Base-by-base conservation (phyloP, 1,139 yeast species). In the Saccharomycopsis phalli region DNA sequence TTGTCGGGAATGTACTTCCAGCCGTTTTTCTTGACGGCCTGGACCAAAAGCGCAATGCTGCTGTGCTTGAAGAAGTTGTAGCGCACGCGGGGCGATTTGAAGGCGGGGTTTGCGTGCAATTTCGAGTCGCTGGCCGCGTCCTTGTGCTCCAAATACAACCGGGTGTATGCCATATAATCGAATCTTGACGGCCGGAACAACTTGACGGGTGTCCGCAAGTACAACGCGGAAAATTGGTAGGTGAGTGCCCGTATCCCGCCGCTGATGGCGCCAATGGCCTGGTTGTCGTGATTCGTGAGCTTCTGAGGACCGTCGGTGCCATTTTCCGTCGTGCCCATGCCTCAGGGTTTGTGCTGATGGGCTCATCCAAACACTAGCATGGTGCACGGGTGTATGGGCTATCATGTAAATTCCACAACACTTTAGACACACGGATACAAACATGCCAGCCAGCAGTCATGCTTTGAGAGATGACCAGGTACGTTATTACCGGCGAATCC, bases 131-230 rank as follows among this genome's bases (percentile, higher is more conserved):
- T 26, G 8, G 25, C 36, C 32, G 60, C 61, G 13, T 74, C 62
- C 38, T 70, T 71, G 42, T 70, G 73, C 13, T 59, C 59, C 14
- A 62, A 48, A 25, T 75, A 55, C 21, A 75, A 72, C 38, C 84
- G 58, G 0, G 79, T 75, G 42, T 77, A 71, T 6, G 82, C 81
- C 55, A 84, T 63, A 53, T 83, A 86, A 58, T 88, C 97, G 47
- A 88, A 82, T 38, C 96, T 64, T 4, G 95, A 80, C 2, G 97
- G 97, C 28, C 95, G 67, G 56, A 88, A 88, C 21, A 88, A 66
- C 60, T 88, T 88, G 37, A 86, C 81, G 0, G 88, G 83, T 0
- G 94, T 82, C 42, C 96, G 68, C 34, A 87, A 60, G 55, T 87
- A 88, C 32, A 88, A 63, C 0, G 91, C 66, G 37, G 86, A 81